Percentiles rank a stretch among this genome's conserved stretches.
These are phyloP conservation scores for Geotrichum candidum DNA, from an alignment of 1,139 yeast genomes.

Conservation along the genomic window DNA sequence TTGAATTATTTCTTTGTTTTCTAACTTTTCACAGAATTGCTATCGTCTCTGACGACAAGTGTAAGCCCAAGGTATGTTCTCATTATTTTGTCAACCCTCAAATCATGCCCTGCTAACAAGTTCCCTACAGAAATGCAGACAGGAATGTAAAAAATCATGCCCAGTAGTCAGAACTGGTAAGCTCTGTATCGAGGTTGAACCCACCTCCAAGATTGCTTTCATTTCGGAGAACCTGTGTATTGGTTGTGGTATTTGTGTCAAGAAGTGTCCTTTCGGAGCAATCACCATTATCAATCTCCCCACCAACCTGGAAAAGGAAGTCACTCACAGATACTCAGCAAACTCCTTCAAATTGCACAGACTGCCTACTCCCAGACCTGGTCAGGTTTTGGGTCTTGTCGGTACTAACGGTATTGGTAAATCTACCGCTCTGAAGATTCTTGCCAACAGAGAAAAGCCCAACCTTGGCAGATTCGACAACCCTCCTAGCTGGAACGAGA, in stretches of 20 bases:
- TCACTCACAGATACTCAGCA: slow-evolving; percentile 95
- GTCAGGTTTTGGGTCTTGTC: slow-evolving; percentile 94
- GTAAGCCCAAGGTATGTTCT: slow-evolving; percentile 66
- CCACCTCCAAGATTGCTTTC: slow-evolving; percentile 86
- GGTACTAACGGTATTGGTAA: slow-evolving; percentile 99
- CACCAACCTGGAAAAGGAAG: slow-evolving; percentile 84
- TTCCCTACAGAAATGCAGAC: slow-evolving; percentile 65
- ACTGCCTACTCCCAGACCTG: slow-evolving; percentile 97
- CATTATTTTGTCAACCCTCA: neutral
- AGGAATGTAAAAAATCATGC: slow-evolving; percentile 93
- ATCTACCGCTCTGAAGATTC: slow-evolving; percentile 93
- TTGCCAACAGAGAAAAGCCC: slow-evolving; percentile 98
- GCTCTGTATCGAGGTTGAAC: slow-evolving; percentile 92
- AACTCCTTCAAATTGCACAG: slow-evolving; percentile 95
- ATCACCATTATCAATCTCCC: slow-evolving; percentile 92
- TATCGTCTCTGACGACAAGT: slow-evolving; percentile 84
- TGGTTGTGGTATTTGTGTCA: slow-evolving; percentile 99
- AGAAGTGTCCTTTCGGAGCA: slow-evolving; percentile 97
- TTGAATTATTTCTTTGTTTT: neutral
- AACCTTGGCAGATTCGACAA: slow-evolving; percentile 88
- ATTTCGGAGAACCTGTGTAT: slow-evolving; percentile 94
- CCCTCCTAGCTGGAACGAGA: slow-evolving; percentile 97
- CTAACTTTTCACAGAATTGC: slow-evolving; percentile 48
- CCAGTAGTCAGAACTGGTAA: slow-evolving; percentile 98
- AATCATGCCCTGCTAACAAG: neutral